Conservation (phyloP, 768 basidiomycete species). For the Psilocybe cubensis region DNA sequence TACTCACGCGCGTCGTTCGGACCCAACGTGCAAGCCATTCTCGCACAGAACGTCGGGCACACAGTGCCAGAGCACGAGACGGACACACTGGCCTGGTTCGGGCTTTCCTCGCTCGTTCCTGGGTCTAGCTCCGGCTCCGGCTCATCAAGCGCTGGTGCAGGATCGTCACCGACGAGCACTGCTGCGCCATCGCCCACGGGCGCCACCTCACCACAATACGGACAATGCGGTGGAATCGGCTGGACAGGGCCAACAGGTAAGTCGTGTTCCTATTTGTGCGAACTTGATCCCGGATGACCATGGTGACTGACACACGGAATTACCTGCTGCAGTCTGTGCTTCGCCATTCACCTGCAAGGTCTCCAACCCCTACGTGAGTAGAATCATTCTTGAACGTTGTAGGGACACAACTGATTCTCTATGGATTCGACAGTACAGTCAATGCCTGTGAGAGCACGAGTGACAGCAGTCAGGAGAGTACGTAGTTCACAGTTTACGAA, state of each 20-base stretch:
- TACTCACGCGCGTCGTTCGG: conserved; percentile 56
- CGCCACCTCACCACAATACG: conserved; percentile 23
- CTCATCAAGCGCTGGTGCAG: conserved; percentile 8
- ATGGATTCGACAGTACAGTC: conserved; percentile 10
- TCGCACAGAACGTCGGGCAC: conserved; percentile 53
- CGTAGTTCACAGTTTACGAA: too few species aligned
- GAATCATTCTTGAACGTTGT: neutral
- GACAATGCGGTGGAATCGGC: conserved; percentile 30
- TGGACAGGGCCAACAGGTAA: conserved; percentile 19
- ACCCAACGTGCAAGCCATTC: conserved; percentile 49
- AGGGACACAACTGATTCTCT: neutral
- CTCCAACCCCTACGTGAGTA: conserved; percentile 17
- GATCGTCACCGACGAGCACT: conserved; percentile 14
- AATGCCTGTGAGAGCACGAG: conserved; percentile 11
- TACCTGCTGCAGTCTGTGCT: conserved; percentile 13
- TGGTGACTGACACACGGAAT: neutral
- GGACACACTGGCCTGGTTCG: conserved; percentile 52
- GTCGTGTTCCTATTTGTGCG: neutral
- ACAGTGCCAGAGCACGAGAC: conserved; percentile 53
- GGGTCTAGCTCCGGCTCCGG: conserved; percentile 7
- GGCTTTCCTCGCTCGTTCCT: conserved; percentile 33
- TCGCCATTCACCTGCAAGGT: conserved; percentile 21
- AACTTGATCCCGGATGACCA: neutral
- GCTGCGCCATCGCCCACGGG: conserved; percentile 20
- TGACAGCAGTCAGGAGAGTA: neutral